A percentile compares a stretch with the other conserved stretches of the same genome.
Evolutionary conservation across 495 filamentous ascomycete genomes (phyloP).

Genomic region (Amniculicola lignicola): DNA sequence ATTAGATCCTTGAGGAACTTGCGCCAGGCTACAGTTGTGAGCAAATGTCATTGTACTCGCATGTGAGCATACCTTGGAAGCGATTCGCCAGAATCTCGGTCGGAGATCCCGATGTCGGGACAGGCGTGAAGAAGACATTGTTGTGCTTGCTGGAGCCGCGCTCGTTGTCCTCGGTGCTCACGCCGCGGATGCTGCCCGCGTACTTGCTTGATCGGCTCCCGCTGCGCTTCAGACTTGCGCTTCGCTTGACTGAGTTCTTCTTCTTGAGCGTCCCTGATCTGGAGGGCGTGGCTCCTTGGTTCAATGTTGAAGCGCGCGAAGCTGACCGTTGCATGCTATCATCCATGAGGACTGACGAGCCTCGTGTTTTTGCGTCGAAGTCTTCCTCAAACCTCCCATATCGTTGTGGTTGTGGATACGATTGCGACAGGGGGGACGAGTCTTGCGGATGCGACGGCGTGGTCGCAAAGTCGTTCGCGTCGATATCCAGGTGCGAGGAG

Average conservation of each 20-base stretch:
- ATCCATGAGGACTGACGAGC: constrained; percentile 56
- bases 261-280: constrained; percentile 81
- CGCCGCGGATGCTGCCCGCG: constrained; percentile 78
- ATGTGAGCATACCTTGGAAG: constrained; percentile 69
- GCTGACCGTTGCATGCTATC: constrained; percentile 43
- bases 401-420: constrained; percentile 33
- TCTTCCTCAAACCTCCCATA: constrained; percentile 64
- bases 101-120: constrained; percentile 81
- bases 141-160: constrained; percentile 67
- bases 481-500: constrained; percentile 16
- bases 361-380: constrained; percentile 66
- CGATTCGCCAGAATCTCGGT: constrained; percentile 86
- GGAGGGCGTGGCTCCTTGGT: constrained; percentile 49
- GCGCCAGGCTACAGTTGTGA: constrained; percentile 68
- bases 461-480: constrained; percentile 38
- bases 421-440: constrained; percentile 47
- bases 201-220: constrained; percentile 62
- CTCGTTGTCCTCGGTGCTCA: constrained; percentile 58
- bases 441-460: constrained; percentile 44
- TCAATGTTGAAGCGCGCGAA: constrained; percentile 37
- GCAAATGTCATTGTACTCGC: background rate
- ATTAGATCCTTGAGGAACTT: constrained; percentile 95
- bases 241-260: constrained; percentile 71
- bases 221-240: constrained; percentile 71
- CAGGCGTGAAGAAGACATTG: constrained; percentile 81